phyloP scores from a whole-genome alignment of 1,284 basidiomycete genomes.

The Athelia psychrophila region DNA sequence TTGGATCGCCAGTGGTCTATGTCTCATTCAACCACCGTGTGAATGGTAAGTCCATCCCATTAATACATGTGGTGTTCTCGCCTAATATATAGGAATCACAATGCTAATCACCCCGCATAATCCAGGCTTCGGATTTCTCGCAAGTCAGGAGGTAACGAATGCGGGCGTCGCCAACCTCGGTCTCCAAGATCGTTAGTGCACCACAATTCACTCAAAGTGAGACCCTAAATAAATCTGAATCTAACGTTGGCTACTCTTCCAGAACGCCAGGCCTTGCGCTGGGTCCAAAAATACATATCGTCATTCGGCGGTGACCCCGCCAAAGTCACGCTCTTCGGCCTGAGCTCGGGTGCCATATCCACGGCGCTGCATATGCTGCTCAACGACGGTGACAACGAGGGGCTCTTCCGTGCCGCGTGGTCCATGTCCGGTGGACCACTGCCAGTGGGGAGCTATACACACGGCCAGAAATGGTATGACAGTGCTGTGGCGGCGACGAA shows the following conservation, averaged over 20 bases:
- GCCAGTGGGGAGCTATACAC: conserved; percentile 39
- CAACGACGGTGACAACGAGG: conserved; percentile 45
- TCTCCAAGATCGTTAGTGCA: conserved; percentile 37
- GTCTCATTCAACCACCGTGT: conserved; percentile 44
- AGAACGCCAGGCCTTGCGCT: conserved; percentile 58
- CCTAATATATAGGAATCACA: background rate
- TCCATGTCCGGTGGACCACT: conserved; percentile 51
- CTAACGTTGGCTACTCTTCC: background rate
- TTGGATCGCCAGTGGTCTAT: conserved; percentile 47
- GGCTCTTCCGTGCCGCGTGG: conserved; percentile 48
- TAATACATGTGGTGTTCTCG: background rate
- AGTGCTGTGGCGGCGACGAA: conserved; percentile 39
- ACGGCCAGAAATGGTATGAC: conserved; percentile 43
- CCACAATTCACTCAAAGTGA: too few species aligned
- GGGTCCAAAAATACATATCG: conserved; percentile 64
- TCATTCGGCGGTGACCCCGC: conserved; percentile 62
- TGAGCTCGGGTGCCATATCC: conserved; percentile 56
- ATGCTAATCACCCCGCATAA: background rate
- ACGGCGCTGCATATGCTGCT: conserved; percentile 49
- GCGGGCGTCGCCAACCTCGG: conserved; percentile 49
- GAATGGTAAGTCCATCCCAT: conserved; percentile 9
- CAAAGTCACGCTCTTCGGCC: conserved; percentile 59
- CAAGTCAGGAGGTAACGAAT: conserved; percentile 41
- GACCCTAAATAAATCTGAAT: background rate
- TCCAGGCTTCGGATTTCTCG: conserved; percentile 39